A percentile compares a stretch with the other conserved stretches of the same genome.
phyloP scores from a whole-genome alignment of 805 yeast genomes.

The Blastobotrys chiropterorum region DNA sequence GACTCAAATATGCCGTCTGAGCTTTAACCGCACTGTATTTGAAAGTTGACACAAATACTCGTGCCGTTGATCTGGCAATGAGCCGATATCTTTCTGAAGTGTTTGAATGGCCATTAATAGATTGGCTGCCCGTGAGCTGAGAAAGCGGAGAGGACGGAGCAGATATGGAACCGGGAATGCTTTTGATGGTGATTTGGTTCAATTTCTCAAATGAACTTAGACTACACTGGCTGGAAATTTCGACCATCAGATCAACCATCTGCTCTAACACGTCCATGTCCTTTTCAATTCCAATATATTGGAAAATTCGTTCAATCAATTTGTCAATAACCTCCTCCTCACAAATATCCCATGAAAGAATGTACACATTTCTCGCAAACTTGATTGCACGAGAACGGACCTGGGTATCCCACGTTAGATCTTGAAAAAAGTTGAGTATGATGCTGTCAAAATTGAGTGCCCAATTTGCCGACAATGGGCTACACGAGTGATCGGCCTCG shows the following conservation, averaged over 20 bases:
- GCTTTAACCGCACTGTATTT: conserved; percentile 33
- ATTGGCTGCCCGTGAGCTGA: neutral
- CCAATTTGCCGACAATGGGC: conserved; percentile 50
- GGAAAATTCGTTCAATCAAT: conserved; percentile 31
- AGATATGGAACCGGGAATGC: neutral
- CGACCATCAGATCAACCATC: conserved; percentile 23
- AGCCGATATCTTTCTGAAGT: conserved; percentile 11
- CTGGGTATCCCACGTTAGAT: conserved; percentile 16
- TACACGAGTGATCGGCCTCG: conserved; percentile 45
- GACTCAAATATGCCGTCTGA: conserved; percentile 32
- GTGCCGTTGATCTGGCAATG: conserved; percentile 23
- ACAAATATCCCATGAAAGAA: conserved; percentile 31
- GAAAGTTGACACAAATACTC: conserved; percentile 33
- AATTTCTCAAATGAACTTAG: conserved; percentile 10
- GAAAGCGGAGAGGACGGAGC: neutral
- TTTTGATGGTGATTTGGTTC: conserved; percentile 6
- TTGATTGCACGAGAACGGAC: conserved; percentile 21
- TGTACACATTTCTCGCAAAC: conserved; percentile 35
- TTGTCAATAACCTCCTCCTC: conserved; percentile 33
- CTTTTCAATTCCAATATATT: conserved; percentile 27
- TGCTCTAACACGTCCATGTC: conserved; percentile 31
- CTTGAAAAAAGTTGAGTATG: conserved; percentile 40
- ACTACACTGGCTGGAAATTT: conserved; percentile 21
- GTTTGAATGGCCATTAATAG: neutral
- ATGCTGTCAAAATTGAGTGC: conserved; percentile 39